Percentiles rank a stretch among this genome's conserved stretches.
Evolutionary conservation across 805 yeast genomes (phyloP).

Genomic region (Huiozyma sinensis): DNA sequence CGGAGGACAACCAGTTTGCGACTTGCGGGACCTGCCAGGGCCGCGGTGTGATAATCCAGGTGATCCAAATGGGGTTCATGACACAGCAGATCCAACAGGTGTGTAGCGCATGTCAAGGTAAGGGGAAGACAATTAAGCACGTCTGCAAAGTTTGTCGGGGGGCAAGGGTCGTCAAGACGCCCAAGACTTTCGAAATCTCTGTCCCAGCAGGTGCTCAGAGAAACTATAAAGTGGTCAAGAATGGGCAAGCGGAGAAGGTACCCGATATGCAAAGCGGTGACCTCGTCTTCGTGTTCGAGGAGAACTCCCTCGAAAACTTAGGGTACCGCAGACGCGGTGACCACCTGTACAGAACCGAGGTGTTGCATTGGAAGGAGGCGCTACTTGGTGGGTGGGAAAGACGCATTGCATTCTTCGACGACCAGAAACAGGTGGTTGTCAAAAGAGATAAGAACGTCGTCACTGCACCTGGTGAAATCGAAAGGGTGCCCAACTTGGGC

Average conservation of each 20-base stretch:
- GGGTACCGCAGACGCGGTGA: slow-evolving; percentile 79
- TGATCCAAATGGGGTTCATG: slow-evolving; percentile 80
- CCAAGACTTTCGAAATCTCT: slow-evolving; percentile 48
- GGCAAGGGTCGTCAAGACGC: slow-evolving; percentile 44
- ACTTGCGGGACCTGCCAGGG: slow-evolving; percentile 67
- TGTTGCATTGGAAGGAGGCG: slow-evolving; percentile 62
- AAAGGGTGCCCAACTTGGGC: slow-evolving; percentile 63
- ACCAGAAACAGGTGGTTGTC: slow-evolving; percentile 37
- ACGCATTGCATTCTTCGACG: slow-evolving; percentile 54
- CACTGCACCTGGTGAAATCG: slow-evolving; percentile 60
- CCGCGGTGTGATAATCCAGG: slow-evolving; percentile 51
- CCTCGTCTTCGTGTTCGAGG: slow-evolving; percentile 49
- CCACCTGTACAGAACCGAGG: slow-evolving; percentile 73
- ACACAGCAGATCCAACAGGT: slow-evolving; percentile 69
- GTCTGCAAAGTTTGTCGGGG: slow-evolving; percentile 69
- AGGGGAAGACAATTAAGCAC: slow-evolving; percentile 55
- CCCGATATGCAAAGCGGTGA: slow-evolving; percentile 84
- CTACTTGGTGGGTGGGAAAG: slow-evolving; percentile 73
- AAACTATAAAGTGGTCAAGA: slow-evolving; percentile 43
- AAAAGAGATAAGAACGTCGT: slow-evolving; percentile 41
- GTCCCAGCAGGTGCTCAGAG: slow-evolving; percentile 64
- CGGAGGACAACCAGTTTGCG: slow-evolving; percentile 63
- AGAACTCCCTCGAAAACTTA: slow-evolving; percentile 42
- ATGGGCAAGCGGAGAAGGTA: slow-evolving; percentile 72
- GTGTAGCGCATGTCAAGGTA: slow-evolving; percentile 75